A percentile compares a stretch with the other conserved stretches of the same genome.
These are phyloP conservation scores for Exobasidium cylindrosporum DNA, from an alignment of 1,284 basidiomycete species.

Conservation along the genomic window DNA sequence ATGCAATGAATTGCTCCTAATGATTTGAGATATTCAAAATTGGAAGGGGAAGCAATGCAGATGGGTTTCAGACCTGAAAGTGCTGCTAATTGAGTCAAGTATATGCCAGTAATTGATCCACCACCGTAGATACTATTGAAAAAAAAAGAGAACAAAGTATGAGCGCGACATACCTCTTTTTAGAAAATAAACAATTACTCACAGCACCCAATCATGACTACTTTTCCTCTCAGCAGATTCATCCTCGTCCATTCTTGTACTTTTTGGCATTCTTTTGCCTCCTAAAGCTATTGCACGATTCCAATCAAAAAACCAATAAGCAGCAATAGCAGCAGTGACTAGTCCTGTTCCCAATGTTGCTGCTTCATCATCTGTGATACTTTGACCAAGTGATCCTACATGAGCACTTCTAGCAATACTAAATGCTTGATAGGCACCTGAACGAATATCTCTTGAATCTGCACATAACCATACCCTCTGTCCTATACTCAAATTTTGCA, in stretches of 20 bases:
- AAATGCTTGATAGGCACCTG: slow-evolving; percentile 40
- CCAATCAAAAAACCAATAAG: slow-evolving; percentile 40
- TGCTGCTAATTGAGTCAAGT: slow-evolving; percentile 33
- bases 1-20: slow-evolving; percentile 31
- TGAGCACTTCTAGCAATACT: slow-evolving; percentile 28
- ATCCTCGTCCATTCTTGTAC: too few species aligned
- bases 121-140: slow-evolving; percentile 35
- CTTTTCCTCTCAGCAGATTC: slow-evolving; percentile 2
- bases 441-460: slow-evolving; percentile 33
- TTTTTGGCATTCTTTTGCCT: slow-evolving; percentile 7
- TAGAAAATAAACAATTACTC: slow-evolving; percentile 25
- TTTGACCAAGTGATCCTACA: slow-evolving; percentile 24
- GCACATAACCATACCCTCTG: slow-evolving; percentile 55
- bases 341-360: slow-evolving; percentile 48
- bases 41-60: slow-evolving; percentile 31
- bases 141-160: neutral
- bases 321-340: slow-evolving; percentile 49
- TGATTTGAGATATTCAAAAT: slow-evolving; percentile 30
- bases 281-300: slow-evolving; percentile 14
- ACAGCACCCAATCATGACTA: slow-evolving; percentile 2
- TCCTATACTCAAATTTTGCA: slow-evolving; percentile 58
- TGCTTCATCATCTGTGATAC: slow-evolving; percentile 28
- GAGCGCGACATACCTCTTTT: neutral
- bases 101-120: slow-evolving; percentile 45
- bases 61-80: slow-evolving; percentile 28